Evolutionary conservation across 1,284 basidiomycete genomes (phyloP).

Genomic region (Trichosporon sp.): DNA sequence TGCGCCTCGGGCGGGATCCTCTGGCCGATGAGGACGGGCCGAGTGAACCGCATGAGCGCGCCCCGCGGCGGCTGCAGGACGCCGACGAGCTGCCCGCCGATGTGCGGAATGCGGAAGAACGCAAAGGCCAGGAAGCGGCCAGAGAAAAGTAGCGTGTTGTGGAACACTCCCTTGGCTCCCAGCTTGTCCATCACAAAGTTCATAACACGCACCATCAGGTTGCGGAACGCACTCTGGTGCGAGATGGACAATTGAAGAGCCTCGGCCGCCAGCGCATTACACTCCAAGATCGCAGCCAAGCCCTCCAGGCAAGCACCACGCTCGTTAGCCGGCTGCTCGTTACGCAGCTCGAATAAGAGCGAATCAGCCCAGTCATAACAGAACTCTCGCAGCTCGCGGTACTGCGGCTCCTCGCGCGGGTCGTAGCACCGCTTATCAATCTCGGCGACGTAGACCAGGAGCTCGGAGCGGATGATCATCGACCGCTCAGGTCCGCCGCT

Average conservation of each 20-base stretch:
- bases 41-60: conserved; percentile 47
- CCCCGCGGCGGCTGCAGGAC: conserved; percentile 50
- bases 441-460: conserved; percentile 40
- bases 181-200: conserved; percentile 52
- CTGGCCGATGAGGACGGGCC: conserved; percentile 26
- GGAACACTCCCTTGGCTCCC: conserved; percentile 53
- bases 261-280: conserved; percentile 42
- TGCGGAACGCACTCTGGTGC: conserved; percentile 41
- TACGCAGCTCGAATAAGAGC: conserved; percentile 42
- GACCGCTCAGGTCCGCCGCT: conserved; percentile 37
- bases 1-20: conserved; percentile 21
- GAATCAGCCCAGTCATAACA: conserved; percentile 46
- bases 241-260: conserved; percentile 39
- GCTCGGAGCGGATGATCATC: conserved; percentile 38
- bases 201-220: conserved; percentile 48
- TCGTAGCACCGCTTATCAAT: conserved; percentile 40
- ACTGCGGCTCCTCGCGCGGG: conserved; percentile 24
- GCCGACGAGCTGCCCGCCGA: conserved; percentile 51
- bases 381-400: conserved; percentile 32
- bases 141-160: conserved; percentile 53
- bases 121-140: conserved; percentile 52
- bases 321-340: conserved; percentile 49
- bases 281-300: conserved; percentile 49
- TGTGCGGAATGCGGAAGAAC: conserved; percentile 53
- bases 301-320: conserved; percentile 52